Evolutionary conservation across 192 early-diverging fungal species (phyloP), one percentile per base, ranked within the genome.

Genomic region (Backusella tarrabulga): DNA sequence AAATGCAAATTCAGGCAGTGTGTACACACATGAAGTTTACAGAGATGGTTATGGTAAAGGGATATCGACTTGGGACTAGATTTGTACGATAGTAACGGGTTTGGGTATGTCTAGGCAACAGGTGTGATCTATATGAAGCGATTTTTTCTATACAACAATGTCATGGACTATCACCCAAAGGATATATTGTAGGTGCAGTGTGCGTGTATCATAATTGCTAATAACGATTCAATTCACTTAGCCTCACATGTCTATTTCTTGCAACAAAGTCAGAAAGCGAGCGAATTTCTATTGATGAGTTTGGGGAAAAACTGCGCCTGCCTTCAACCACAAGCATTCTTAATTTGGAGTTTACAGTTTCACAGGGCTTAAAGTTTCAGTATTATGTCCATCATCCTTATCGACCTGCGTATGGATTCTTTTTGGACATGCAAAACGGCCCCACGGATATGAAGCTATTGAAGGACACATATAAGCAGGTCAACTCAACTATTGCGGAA

Each of bases 151-250:
- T 88, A 90, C 77, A 95, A 95, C 74, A 90, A 91, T 7, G 88
- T 91, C 12, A 92, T 95, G 87, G 92, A 95, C 83, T 93, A 93
- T 72, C 91, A 90, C 74, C 93, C 93, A 26, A 93, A 92, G 73
- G 89, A 86, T 77, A 90, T 93, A 54, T 90, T 93, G 92, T 88
- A 74, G 69, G 1, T 23, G 2, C 19, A 9, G 19, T 60, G 21
- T 8, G 3, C 12, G 29, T 63, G 11, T 29, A 63, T 11, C n/a
- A 26, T 35, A 63, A 4, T 34, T 36, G 21, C 41, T 52, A 41
- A 67, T 63, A 17, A 60, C 29, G 72, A 44, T n/a, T 19, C 4
- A 26, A 42, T 32, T 40, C 2, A 42, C 34, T 11, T 72, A 90
- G 88, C 34, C 77, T 92, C 19, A 91, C 93, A 9, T 93, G 92